Evolutionary conservation across 176 grass and related monocot species (phyloP).

Genomic region (Cocos nucifera): DNA sequence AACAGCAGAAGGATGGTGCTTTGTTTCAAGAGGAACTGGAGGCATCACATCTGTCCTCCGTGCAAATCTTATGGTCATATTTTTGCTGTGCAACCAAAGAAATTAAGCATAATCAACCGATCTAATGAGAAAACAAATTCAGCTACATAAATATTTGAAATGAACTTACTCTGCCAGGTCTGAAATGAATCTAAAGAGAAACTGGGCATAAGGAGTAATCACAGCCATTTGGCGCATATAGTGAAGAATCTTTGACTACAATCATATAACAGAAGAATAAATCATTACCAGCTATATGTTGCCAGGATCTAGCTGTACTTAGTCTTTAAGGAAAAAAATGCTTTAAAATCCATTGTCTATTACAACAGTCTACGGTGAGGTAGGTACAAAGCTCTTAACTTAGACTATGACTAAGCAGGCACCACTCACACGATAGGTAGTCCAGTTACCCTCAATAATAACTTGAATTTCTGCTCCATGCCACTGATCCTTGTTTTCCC

Average conservation of each 20-base stretch:
- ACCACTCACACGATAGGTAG: conserved; percentile 78
- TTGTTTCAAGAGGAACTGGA: conserved; percentile 77
- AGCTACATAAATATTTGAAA: conserved; percentile 8
- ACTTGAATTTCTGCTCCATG: conserved; percentile 95
- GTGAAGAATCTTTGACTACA: conserved; percentile 88
- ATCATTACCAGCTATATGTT: no score
- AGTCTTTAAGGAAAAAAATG: no score
- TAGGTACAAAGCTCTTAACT: no score
- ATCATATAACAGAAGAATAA: no score
- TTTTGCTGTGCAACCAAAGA: conserved; percentile 58
- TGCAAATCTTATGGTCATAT: conserved; percentile 77
- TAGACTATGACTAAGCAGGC: neutral
- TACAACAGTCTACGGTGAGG: no score
- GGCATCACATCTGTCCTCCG: conserved; percentile 88
- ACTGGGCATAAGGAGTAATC: conserved; percentile 94
- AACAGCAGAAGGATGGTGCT: conserved; percentile 92
- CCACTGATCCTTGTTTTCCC: conserved; percentile 68
- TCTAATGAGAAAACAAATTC: conserved; percentile 2
- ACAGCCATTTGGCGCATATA: conserved; percentile 99
- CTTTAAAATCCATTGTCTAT: no score
- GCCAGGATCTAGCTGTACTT: no score
- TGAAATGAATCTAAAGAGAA: conserved; percentile 82
- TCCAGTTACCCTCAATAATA: conserved; percentile 98
- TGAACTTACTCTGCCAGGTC: conserved; percentile 64
- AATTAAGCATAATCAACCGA: no score